A percentile compares a stretch with the other conserved stretches of the same genome.
These are phyloP conservation scores for Coccomyxa subellipsoidea DNA, from an alignment of 163 green algal genomes.

Conservation along the genomic window DNA sequence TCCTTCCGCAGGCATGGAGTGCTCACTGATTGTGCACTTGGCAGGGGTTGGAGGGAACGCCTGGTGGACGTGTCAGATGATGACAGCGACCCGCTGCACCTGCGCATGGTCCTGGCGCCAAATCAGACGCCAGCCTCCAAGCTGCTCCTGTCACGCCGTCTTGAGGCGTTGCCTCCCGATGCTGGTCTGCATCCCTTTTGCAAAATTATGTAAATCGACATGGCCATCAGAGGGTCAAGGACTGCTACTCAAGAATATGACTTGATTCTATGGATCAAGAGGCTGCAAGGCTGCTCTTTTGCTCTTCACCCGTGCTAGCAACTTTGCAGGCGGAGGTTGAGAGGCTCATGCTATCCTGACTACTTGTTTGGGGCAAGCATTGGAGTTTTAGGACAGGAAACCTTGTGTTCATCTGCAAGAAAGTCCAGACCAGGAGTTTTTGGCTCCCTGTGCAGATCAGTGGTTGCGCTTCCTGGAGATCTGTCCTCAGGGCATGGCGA, in stretches of 20 bases:
- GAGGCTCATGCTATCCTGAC: no score
- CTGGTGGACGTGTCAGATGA: conserved; percentile 74
- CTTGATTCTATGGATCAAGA: no score
- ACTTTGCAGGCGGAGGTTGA: no score
- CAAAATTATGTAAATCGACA: no score
- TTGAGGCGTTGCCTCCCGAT: conserved; percentile 46
- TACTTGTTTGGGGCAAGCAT: no score
- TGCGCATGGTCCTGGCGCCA: conserved; percentile 86
- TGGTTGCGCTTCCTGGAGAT: conserved; percentile 45
- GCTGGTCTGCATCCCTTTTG: not conserved
- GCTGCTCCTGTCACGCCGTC: conserved; percentile 65
- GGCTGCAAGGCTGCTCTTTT: no score
- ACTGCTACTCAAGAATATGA: no score
- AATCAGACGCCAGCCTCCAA: conserved; percentile 66
- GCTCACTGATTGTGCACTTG: not conserved
- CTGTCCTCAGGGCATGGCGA: conserved; percentile 62
- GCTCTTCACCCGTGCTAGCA: no score
- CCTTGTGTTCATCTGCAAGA: no score
- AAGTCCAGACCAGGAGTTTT: not conserved
- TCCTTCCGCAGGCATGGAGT: no score
- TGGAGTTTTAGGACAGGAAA: no score
- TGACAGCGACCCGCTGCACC: conserved; percentile 46
- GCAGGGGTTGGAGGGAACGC: conserved; percentile 74
- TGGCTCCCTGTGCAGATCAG: not conserved
- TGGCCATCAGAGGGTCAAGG: no score